These are phyloP conservation scores for Lepidium aucheri DNA, from an alignment of 345 rosid species.

Conservation along the genomic window DNA sequence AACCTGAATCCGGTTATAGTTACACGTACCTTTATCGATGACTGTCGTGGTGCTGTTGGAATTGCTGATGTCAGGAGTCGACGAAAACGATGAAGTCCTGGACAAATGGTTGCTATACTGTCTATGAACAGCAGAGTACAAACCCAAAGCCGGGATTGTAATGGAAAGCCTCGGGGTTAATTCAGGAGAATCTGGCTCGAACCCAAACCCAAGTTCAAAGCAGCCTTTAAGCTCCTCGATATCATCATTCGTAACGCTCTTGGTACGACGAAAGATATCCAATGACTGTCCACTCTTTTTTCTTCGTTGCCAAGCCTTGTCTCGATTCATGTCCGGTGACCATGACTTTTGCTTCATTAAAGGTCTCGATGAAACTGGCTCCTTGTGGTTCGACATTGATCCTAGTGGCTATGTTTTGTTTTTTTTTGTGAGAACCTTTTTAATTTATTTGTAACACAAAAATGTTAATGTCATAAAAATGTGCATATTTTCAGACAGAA, in stretches of 20 bases:
- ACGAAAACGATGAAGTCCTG: conserved; percentile 40
- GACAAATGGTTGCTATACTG: conserved; percentile 46
- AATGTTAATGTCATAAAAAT: background rate
- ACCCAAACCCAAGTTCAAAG: conserved; percentile 80
- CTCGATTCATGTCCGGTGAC: conserved; percentile 58
- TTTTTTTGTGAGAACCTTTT: background rate
- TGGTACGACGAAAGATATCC: conserved; percentile 12
- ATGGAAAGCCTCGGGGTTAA: conserved; percentile 47
- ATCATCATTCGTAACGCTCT: conserved; percentile 70
- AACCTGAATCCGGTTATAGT: too few relatives aligned
- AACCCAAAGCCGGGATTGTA: conserved; percentile 63
- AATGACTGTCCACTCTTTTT: conserved; percentile 20
- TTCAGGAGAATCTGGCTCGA: conserved; percentile 50
- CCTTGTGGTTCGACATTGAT: conserved; percentile 16
- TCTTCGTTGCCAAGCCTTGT: conserved; percentile 60
- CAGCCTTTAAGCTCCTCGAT: conserved; percentile 71
- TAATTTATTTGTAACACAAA: too few relatives aligned
- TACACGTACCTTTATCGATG: conserved; percentile 41
- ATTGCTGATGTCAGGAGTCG: conserved; percentile 31
- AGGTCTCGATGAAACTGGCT: conserved; percentile 17
- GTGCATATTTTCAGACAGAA: background rate
- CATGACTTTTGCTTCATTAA: conserved; percentile 57
- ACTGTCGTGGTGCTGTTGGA: conserved; percentile 20
- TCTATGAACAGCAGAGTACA: conserved; percentile 56
- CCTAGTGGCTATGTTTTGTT: background rate